phyloP scores from a whole-genome alignment of 176 grass and related monocot genomes.

The Eremochloa ophiuroides region DNA sequence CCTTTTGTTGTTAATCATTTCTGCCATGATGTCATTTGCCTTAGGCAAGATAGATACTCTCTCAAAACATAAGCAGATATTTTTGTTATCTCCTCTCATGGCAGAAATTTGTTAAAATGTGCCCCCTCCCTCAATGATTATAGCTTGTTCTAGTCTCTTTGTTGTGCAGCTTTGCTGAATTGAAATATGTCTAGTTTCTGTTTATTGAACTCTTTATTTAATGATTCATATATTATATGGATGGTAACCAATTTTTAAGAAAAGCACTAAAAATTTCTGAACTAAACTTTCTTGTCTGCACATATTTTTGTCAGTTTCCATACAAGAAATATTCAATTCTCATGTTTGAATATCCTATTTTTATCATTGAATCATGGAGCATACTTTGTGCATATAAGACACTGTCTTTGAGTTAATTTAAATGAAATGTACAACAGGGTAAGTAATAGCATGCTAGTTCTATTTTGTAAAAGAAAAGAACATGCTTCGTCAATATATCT shows the following conservation, averaged over 20 bases:
- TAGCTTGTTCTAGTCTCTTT: background rate
- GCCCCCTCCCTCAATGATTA: background rate
- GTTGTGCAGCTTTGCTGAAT: background rate
- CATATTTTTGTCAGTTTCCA: background rate
- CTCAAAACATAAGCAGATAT: background rate
- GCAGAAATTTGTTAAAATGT: background rate
- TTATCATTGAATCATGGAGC: background rate
- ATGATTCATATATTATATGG: background rate
- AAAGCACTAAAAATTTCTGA: background rate
- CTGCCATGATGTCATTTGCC: background rate
- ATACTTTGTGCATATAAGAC: background rate
- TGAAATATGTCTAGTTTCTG: background rate
- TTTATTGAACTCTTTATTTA: background rate
- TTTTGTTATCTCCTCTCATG: background rate
- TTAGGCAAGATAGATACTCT: background rate
- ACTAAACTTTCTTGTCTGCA: background rate
- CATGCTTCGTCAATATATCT: background rate
- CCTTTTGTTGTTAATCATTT: background rate
- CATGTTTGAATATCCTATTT: background rate
- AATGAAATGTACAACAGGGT: background rate
- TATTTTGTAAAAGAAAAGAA: background rate
- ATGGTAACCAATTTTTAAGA: background rate
- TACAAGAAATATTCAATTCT: background rate
- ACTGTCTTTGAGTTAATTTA: too few species aligned
- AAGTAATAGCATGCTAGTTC: background rate